Base-by-base conservation (phyloP, 176 grass and related monocot genomes). In the Oryza officinalis region DNA sequence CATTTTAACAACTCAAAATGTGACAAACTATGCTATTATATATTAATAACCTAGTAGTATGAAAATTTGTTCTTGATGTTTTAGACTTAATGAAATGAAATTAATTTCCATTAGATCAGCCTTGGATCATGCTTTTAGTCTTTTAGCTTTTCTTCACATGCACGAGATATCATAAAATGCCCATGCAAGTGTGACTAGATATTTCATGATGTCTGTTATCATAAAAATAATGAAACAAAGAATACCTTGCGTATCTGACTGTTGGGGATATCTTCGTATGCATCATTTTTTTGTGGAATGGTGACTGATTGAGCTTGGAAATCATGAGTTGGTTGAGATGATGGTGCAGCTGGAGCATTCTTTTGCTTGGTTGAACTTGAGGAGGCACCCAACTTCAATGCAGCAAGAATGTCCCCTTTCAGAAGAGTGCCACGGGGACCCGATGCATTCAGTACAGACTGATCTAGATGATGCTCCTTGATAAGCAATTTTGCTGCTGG, bases 361-460 rank as follows among this genome's bases (percentile, higher is more conserved):
- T 83, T 75, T 67, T 94, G 89, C 87, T 95, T 86, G 75, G 75
- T 60, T 78, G 85, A 69, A 61, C 77, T 81, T 76, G 65, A 78
- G 89, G 75, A 63, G 27, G 41, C 37, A 10, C 91, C 91, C 71
- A 91, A 92, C 77, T 89, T 95, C 78, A 98, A 79, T 71, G 93
- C 91, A 27, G 89, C 85, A 27, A 98, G 74, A 60, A 98, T 91
- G 74, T 95, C 96, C 6, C 96, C 93, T 86, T 98, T 98, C 74
- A 98, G 65, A 82, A 98, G 96, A 84, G 96, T 98, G 52, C 96
- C 96, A 88, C 85, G 96, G 57, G 57, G 96, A n/a, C 96, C 93
- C 31, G 96, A 89, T 23, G 93, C 96, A 71, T 86, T 93, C 33
- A 98, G 82, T 67, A 80, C 90, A 60, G 96, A 98, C 28, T 46